phyloP scores from a whole-genome alignment of 2,329 filamentous ascomycete genomes.

The Periconia sp. region DNA sequence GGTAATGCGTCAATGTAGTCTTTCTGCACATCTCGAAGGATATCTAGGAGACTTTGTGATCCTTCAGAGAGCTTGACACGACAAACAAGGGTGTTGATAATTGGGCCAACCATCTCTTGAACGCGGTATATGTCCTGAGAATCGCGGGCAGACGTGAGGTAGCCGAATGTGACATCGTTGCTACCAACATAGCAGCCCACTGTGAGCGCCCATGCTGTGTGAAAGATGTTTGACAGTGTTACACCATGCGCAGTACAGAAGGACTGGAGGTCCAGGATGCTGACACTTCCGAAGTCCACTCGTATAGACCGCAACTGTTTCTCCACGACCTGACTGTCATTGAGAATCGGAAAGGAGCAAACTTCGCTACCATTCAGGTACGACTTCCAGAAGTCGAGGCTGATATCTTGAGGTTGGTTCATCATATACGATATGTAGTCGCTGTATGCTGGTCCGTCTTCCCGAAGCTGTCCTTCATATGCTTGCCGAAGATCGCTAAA shows the following conservation, averaged over 20 bases:
- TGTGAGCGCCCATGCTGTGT: slow-evolving; percentile 49
- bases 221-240: slow-evolving; percentile 56
- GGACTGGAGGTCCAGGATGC: slow-evolving; percentile 32
- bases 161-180: slow-evolving; percentile 52
- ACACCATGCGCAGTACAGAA: slow-evolving; percentile 53
- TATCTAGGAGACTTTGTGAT: slow-evolving; percentile 40
- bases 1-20: slow-evolving; percentile 55
- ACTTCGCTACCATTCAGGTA: slow-evolving; percentile 38
- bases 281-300: slow-evolving; percentile 33
- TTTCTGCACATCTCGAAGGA: slow-evolving; percentile 51
- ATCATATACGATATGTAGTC: slow-evolving; percentile 39
- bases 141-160: slow-evolving; percentile 51
- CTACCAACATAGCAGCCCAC: slow-evolving; percentile 46
- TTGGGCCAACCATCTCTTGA: slow-evolving; percentile 53
- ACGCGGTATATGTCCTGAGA: slow-evolving; percentile 45
- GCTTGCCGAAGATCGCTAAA: slow-evolving; percentile 34
- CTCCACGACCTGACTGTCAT: slow-evolving; percentile 24
- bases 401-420: slow-evolving; percentile 29
- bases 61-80: slow-evolving; percentile 47
- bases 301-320: slow-evolving; percentile 34
- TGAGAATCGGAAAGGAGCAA: slow-evolving; percentile 39
- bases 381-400: slow-evolving; percentile 39
- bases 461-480: slow-evolving; percentile 27
- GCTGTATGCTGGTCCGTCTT: slow-evolving; percentile 37
- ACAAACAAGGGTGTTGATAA: slow-evolving; percentile 55